Evolutionary conservation across 2,329 filamentous ascomycete genomes (phyloP).

Genomic region (Davidsoniella neocaledoniae): DNA sequence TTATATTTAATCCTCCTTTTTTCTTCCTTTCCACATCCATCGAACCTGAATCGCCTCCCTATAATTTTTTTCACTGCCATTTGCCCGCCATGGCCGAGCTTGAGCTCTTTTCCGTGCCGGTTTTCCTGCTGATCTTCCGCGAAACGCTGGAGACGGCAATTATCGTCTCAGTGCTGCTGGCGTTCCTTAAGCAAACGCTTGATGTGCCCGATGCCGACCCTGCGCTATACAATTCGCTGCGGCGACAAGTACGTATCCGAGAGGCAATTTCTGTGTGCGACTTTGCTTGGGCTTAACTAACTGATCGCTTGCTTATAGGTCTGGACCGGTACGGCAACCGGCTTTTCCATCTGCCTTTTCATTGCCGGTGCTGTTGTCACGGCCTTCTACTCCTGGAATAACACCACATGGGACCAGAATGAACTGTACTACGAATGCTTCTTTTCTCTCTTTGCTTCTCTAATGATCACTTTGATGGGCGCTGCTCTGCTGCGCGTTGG

Average conservation of each 20-base stretch:
- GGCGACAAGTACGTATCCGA: conserved; percentile 5
- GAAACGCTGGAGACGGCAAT: conserved; percentile 72
- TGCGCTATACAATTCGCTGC: conserved; percentile 6
- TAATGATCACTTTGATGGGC: conserved; percentile 73
- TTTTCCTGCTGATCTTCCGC: conserved; percentile 84
- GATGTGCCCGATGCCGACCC: conserved; percentile 17
- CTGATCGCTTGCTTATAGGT: conserved; percentile 21
- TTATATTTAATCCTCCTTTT: neutral
- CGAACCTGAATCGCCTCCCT: neutral
- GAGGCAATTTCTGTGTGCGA: neutral
- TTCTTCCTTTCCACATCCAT: neutral
- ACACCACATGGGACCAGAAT: conserved; percentile 45
- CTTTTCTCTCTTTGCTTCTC: conserved; percentile 54
- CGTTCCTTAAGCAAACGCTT: conserved; percentile 71
- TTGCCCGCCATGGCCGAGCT: conserved; percentile 32
- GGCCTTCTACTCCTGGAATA: conserved; percentile 40
- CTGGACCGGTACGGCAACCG: conserved; percentile 48
- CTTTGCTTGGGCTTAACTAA: neutral
- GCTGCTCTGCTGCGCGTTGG: conserved; percentile 64
- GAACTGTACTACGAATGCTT: conserved; percentile 71
- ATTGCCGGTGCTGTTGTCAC: conserved; percentile 54
- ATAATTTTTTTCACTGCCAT: neutral
- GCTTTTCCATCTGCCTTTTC: conserved; percentile 46
- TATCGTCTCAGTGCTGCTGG: conserved; percentile 68
- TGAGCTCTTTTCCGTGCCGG: conserved; percentile 58